These are phyloP conservation scores for Exidia glandulosa DNA, from an alignment of 768 basidiomycete genomes.

Conservation along the genomic window DNA sequence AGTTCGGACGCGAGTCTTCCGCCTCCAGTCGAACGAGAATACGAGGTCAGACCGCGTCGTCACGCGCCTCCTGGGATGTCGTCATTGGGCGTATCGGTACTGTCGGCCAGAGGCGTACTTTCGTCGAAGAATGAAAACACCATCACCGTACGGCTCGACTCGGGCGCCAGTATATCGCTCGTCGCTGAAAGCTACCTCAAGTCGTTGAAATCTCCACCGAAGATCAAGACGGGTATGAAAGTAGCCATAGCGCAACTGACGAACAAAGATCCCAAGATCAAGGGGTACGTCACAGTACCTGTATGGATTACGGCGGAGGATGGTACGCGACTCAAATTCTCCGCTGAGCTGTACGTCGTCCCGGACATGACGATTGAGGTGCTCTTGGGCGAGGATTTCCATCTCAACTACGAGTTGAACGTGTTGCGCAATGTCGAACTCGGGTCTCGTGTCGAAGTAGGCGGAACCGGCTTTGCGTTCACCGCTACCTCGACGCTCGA, in stretches of 20 bases:
- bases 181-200: background rate
- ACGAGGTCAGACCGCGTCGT: too few relatives aligned
- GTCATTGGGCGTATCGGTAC: too few relatives aligned
- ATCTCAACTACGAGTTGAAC: conserved; percentile 12
- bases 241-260: background rate
- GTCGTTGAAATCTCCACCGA: background rate
- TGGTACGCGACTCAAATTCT: background rate
- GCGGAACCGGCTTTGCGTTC: conserved; percentile 5
- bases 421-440: conserved; percentile 6
- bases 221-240: background rate
- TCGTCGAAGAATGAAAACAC: too few relatives aligned
- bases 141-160: too few relatives aligned
- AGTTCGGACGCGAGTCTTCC: too few relatives aligned
- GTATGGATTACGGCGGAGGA: background rate
- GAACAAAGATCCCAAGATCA: background rate
- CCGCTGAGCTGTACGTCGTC: conserved; percentile 4
- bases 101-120: too few relatives aligned
- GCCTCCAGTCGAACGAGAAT: too few relatives aligned
- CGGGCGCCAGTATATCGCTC: background rate
- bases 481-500: conserved; percentile 3
- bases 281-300: background rate
- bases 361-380: conserved; percentile 20
- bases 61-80: too few relatives aligned
- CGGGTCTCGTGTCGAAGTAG: conserved; percentile 8
- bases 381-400: conserved; percentile 23